These are phyloP conservation scores for Botryotinia convoluta DNA, from an alignment of 2,329 filamentous ascomycete genomes.

Conservation along the genomic window DNA sequence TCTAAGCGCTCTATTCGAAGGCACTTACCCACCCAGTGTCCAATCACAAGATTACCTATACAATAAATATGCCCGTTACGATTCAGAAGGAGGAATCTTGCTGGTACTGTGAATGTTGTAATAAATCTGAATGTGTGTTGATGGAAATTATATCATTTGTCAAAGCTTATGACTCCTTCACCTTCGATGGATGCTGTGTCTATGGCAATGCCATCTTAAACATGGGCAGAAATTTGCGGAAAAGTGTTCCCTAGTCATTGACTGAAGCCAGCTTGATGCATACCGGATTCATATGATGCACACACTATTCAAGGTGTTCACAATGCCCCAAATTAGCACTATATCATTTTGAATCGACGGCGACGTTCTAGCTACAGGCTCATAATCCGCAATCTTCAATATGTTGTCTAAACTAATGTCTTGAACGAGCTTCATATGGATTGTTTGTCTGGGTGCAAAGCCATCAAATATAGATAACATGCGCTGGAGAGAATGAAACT, in stretches of 20 bases:
- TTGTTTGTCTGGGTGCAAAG: no score
- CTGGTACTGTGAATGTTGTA: neutral
- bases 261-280: no score
- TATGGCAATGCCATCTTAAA: neutral
- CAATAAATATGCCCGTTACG: fast-evolving
- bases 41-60: neutral
- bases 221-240: no score
- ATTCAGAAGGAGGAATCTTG: neutral
- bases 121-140: neutral
- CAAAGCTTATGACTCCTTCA: neutral
- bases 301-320: neutral
- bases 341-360: neutral
- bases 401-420: neutral
- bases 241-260: neutral
- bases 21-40: neutral
- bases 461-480: neutral
- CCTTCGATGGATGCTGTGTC: neutral
- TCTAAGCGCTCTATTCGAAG: neutral
- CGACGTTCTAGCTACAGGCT: no score
- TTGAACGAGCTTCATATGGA: neutral
- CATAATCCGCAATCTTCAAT: fast-evolving
- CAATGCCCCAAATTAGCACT: neutral
- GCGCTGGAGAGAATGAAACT: neutral
- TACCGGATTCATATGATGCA: neutral
- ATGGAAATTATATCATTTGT: neutral